Evolutionary conservation across 768 basidiomycete genomes (phyloP), one percentile per base, ranked within the genome.

Genomic region (Russula compacta): DNA sequence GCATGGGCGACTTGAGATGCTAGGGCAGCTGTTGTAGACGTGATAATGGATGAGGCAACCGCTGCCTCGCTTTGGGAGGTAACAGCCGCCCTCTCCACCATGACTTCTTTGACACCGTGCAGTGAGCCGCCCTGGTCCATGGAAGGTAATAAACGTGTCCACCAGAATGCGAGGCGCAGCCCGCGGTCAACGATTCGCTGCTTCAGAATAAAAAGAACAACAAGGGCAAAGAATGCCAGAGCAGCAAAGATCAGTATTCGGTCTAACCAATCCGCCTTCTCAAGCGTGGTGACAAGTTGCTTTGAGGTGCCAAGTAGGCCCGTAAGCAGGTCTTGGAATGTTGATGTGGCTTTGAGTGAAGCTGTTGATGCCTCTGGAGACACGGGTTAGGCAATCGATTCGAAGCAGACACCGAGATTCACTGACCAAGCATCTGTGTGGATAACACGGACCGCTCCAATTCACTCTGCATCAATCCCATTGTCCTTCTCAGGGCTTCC

Each of bases 221-320:
- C 86, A 17, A 94, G 81, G 60, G 85, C 63, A 76, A 99, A 99
- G 72, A 98, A 90, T 11, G 78, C 70, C 39, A 98, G 83, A 0
- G 83, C 90, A 2, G 84, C 78, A 57, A 93, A 74, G 67, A 99
- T 87, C 63, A 98, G 75, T 33, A 97, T 71, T 6, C 95, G 87
- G 76, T 99, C 97, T 19, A 95, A 76, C 84, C 89, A 87, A 76
- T 98, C 95, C 15, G 93, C 82, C 61, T 87, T 86, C 73, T 97
- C 91, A 51, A 99, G 84, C 0, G 86, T 83, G 14, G 86, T 89
- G 65, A 98, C 84, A 64, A 99, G 83, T 32, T 87, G 81, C 67
- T 89, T 88, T 2, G 94, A 95, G 48, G 87, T 85, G 53, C 78
- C 76, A 70, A 98, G 83, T 58, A 95, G 70, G 54, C 78, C 77